A percentile compares a stretch with the other conserved stretches of the same genome.
phyloP scores from a whole-genome alignment of 2,329 filamentous ascomycete genomes.

The Cytospora chrysosperma region DNA sequence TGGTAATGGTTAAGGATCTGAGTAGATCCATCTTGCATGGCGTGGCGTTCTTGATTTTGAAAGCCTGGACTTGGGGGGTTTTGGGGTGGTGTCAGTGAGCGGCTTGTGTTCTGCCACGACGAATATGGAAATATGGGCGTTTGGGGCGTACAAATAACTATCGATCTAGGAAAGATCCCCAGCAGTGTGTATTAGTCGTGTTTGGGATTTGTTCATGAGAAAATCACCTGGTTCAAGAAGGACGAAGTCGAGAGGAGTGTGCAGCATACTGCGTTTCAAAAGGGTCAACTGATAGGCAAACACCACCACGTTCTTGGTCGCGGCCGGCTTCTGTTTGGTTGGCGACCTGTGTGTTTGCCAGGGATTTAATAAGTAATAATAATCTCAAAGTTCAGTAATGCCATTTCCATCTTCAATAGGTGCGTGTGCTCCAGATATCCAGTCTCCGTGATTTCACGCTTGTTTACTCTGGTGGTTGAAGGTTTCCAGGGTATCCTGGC shows the following conservation, averaged over 20 bases:
- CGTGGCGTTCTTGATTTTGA: conserved; percentile 22
- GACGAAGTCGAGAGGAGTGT: neutral
- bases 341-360: conserved; percentile 5
- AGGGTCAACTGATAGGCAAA: neutral
- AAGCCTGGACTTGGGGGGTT: neutral
- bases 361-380: conserved; percentile 25
- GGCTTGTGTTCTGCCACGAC: conserved; percentile 4
- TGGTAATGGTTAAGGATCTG: neutral
- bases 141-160: conserved; percentile 10
- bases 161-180: conserved; percentile 6
- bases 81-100: conserved; percentile 1
- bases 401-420: neutral
- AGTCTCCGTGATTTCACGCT: neutral
- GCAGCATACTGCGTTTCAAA: conserved; percentile 2
- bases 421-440: neutral
- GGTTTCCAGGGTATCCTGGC: neutral
- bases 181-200: conserved; percentile 10
- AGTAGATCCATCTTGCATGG: conserved; percentile 19
- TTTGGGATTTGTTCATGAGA: conserved; percentile 7
- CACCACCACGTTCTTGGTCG: neutral
- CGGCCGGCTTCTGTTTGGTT: neutral
- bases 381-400: conserved; percentile 11
- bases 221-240: neutral
- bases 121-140: conserved; percentile 10
- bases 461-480: neutral